These are phyloP conservation scores for Leptomonas seymouri DNA, from an alignment of 208 protist genomes.

Conservation along the genomic window DNA sequence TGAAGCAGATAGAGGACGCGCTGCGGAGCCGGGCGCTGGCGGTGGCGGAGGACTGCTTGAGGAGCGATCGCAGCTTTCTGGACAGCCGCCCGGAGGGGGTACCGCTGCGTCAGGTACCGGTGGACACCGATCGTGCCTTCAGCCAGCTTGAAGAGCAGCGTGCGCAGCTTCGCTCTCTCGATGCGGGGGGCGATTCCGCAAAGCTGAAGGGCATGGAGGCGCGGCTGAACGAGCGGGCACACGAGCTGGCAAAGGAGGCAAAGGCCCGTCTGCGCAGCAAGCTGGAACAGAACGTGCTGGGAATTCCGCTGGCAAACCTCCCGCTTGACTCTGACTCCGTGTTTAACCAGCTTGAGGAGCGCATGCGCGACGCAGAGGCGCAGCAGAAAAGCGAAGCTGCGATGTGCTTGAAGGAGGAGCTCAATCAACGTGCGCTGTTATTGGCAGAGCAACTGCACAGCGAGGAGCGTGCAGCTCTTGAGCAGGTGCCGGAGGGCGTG, in stretches of 20 bases:
- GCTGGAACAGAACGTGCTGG: slow-evolving; percentile 53
- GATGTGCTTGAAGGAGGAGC: slow-evolving; percentile 23
- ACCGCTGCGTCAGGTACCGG: slow-evolving; percentile 48
- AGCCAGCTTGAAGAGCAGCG: slow-evolving; percentile 55
- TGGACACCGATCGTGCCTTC: slow-evolving; percentile 57
- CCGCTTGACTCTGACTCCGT: slow-evolving; percentile 48
- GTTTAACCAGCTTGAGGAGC: slow-evolving; percentile 53
- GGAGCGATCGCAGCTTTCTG: slow-evolving; percentile 57
- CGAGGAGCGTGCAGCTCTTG: slow-evolving; percentile 34
- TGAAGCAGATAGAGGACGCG: slow-evolving; percentile 36
- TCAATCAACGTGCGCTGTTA: slow-evolving; percentile 61
- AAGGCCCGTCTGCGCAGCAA: slow-evolving; percentile 49
- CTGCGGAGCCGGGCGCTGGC: slow-evolving; percentile 51
- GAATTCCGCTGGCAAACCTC: slow-evolving; percentile 54
- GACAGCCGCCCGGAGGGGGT: slow-evolving; percentile 54
- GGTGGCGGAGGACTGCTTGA: slow-evolving; percentile 37
- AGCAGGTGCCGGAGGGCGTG: slow-evolving; percentile 52
- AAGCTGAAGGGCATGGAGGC: slow-evolving; percentile 53
- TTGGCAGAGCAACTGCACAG: slow-evolving; percentile 45
- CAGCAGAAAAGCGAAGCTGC: slow-evolving; percentile 15
- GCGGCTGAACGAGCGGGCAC: slow-evolving; percentile 57
- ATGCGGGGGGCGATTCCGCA: slow-evolving; percentile 5
- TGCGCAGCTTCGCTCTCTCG: slow-evolving; percentile 39
- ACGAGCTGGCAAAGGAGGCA: slow-evolving; percentile 45
- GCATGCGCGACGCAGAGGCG: slow-evolving; percentile 44